Percentiles rank a stretch among this genome's conserved stretches.
Evolutionary conservation across 208 protist genomes (phyloP).

Genomic region (Lotmaria passim): DNA sequence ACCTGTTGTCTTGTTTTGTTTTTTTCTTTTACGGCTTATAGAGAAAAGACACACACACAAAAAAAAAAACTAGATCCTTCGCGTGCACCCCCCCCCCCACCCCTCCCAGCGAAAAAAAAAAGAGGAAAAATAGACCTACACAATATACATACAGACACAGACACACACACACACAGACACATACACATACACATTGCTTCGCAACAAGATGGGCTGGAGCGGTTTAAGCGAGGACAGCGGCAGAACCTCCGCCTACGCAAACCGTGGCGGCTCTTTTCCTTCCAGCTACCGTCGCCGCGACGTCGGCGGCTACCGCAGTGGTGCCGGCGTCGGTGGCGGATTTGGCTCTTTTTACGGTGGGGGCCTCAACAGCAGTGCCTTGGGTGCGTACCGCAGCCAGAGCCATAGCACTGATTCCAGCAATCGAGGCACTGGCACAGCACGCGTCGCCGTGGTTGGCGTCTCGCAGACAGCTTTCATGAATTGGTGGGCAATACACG

Average conservation of each 20-base stretch:
- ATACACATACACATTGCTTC: neutral
- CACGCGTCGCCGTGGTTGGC: constrained; percentile 32
- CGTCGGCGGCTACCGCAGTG: neutral
- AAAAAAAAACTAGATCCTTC: no score
- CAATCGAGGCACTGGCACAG: constrained; percentile 7
- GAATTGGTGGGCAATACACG: constrained; percentile 31
- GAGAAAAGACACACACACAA: no score
- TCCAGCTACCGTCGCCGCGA: neutral
- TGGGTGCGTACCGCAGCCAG: neutral
- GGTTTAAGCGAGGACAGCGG: constrained; percentile 19
- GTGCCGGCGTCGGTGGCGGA: neutral
- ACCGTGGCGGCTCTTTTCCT: neutral
- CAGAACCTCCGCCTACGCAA: constrained; percentile 5
- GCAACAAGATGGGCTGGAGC: constrained; percentile 21
- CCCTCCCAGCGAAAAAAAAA: no score
- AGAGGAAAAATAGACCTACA: neutral
- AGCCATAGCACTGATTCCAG: neutral
- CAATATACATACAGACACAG: neutral
- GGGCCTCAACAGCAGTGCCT: neutral
- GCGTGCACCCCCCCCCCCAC: no score
- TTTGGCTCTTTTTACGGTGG: constrained; percentile 2
- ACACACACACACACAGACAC: neutral
- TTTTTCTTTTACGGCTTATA: no score
- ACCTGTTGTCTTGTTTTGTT: no score
- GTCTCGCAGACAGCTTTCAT: neutral